These are phyloP conservation scores for Herpomyces periplanetae DNA, from an alignment of 2,329 filamentous ascomycete genomes.

Conservation along the genomic window DNA sequence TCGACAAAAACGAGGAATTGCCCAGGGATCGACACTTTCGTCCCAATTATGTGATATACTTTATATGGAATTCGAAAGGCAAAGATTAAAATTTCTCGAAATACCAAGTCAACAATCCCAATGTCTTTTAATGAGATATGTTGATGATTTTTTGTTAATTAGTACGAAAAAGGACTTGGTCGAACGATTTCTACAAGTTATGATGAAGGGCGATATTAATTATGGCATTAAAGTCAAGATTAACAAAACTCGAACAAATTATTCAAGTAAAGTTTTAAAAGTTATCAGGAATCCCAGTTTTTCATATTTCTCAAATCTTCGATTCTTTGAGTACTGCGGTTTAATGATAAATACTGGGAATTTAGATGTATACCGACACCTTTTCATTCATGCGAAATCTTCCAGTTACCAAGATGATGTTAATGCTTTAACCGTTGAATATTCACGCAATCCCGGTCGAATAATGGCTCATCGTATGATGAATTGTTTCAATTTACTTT, in stretches of 20 bases:
- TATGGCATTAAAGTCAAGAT: conserved; percentile 45
- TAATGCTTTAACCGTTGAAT: conserved; percentile 3
- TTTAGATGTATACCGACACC: conserved; percentile 26
- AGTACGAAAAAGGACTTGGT: conserved; percentile 27
- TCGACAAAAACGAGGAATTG: conserved; percentile 53
- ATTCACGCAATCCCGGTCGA: conserved; percentile 2
- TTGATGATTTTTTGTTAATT: conserved; percentile 75
- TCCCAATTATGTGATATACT: conserved; percentile 74
- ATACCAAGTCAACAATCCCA: conserved; percentile 11
- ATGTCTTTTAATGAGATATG: conserved; percentile 28
- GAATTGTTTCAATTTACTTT: conserved; percentile 37
- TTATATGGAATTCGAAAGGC: conserved; percentile 46
- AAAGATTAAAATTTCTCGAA: conserved; percentile 23
- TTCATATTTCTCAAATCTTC: conserved; percentile 6
- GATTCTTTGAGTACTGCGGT: conserved; percentile 59
- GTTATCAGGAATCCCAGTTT: conserved; percentile 13
- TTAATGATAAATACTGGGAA: conserved; percentile 30
- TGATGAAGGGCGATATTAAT: conserved; percentile 35
- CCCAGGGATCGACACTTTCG: conserved; percentile 64
- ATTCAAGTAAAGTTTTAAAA: conserved; percentile 20
- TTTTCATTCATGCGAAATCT: conserved; percentile 13
- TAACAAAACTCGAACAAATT: conserved; percentile 50
- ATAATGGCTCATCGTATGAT: neutral
- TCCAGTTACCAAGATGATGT: conserved; percentile 1
- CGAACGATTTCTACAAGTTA: conserved; percentile 26